These are phyloP conservation scores for Alternaria sp. DNA, from an alignment of 2,329 filamentous ascomycete species.

Conservation along the genomic window DNA sequence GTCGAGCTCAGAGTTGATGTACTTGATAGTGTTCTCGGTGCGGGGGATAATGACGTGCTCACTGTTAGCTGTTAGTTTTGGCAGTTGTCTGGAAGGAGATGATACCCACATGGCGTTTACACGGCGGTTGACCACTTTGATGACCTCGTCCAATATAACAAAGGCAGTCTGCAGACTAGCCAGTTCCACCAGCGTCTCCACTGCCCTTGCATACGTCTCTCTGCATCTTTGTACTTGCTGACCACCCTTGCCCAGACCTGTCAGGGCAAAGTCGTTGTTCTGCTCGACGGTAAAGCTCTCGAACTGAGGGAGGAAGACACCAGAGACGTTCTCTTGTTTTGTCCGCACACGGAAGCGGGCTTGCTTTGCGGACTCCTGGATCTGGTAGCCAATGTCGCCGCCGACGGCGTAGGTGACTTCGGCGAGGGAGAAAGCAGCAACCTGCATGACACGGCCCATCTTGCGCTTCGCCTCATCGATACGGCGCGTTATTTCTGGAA, in stretches of 20 bases:
- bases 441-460: constrained; percentile 99
- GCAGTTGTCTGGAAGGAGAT: neutral
- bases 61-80: constrained; percentile 53
- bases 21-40: constrained; percentile 99
- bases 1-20: constrained; percentile 98
- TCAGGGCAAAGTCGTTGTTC: constrained; percentile 95
- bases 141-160: constrained; percentile 97
- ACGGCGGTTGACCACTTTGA: constrained; percentile 98
- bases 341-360: constrained; percentile 93
- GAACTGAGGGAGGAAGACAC: constrained; percentile 92
- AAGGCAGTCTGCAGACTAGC: constrained; percentile 98
- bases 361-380: constrained; percentile 93
- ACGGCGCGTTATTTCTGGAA: constrained; percentile 84
- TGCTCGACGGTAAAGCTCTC: constrained; percentile 90
- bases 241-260: constrained; percentile 93
- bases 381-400: constrained; percentile 92
- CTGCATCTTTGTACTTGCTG: constrained; percentile 95
- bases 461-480: constrained; percentile 99
- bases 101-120: constrained; percentile 87
- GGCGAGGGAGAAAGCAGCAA: constrained; percentile 95
- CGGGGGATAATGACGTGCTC: constrained; percentile 96
- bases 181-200: constrained; percentile 94
- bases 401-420: constrained; percentile 98
- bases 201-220: constrained; percentile 94
- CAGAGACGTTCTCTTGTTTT: constrained; percentile 98